Evolutionary conservation across 192 early-diverging fungal species (phyloP), one percentile per base, ranked within the genome.

Genomic region (Allomyces arbusculus): DNA sequence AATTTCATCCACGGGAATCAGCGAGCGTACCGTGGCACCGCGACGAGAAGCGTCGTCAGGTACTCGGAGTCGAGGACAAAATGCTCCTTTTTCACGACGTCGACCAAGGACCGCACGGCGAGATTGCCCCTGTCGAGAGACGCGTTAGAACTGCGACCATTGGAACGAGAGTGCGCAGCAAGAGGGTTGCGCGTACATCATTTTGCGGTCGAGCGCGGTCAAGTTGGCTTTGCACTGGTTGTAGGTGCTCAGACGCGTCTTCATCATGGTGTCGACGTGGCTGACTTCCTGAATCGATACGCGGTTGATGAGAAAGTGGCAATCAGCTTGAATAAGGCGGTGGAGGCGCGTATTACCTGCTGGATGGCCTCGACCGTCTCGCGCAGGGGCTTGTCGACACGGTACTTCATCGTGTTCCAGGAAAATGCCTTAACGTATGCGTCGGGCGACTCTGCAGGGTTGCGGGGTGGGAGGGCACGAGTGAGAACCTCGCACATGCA

Each of bases 321-420:
- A 26, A 12, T 11, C n/a, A n/a, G n/a, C n/a, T n/a, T n/a, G n/a
- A n/a, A n/a, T n/a, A n/a, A n/a, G n/a, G n/a, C n/a, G n/a, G 66
- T 0, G 43, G 12, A 28, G 16, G 10, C 12, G 11, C 23, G 43
- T 68, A 66, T 3, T 75, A 89, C 84, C 69, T 92, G 87, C 24
- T 83, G 77, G 50, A 99, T 83, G 69, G 85, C 74, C 33, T 86
- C 80, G 0, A 87, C 75, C 24, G 95, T 81, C 71, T 97, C 96
- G 63, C 82, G 76, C 69, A 99, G 75, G 9, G 89, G 82, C 75
- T 92, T 91, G 76, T 99, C 96, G 1, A 86, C 85, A 61, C 96
- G 79, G 74, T 94, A 99, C 76, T 95, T 96, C 84, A 94, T 87
- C 20, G 86, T 89, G 73, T 97, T 91, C 96, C 96, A 99, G 66